Evolutionary conservation across 2,329 filamentous ascomycete species (phyloP).

Genomic region (Bertia moriformis): DNA sequence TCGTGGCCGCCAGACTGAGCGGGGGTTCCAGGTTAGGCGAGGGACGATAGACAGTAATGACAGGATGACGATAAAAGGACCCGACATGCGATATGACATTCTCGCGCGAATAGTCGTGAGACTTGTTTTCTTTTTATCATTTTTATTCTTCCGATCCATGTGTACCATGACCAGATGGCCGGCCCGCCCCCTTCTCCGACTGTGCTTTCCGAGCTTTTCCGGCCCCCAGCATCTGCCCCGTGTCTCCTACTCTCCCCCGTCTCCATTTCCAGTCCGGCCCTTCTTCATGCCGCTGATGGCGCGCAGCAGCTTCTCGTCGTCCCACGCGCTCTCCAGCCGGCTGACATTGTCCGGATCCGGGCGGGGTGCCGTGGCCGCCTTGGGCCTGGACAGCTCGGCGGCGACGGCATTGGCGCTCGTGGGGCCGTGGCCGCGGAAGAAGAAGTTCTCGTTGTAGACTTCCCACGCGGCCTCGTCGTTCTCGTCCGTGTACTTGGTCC

Average conservation of each 20-base stretch:
- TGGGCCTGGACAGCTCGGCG: constrained; percentile 4
- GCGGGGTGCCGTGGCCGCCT: constrained; percentile 5
- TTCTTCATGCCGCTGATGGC: constrained; percentile 13
- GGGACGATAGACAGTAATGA: no score
- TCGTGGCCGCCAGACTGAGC: no score
- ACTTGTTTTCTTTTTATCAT: no score
- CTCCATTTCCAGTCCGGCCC: no score
- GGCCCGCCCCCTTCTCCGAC: constrained; percentile 12
- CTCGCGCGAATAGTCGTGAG: no score
- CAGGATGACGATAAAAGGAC: no score
- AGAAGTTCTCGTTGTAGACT: constrained; percentile 60
- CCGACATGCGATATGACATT: no score
- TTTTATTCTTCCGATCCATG: no score
- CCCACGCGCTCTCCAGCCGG: constrained; percentile 11
- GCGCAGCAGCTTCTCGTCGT: constrained; percentile 13
- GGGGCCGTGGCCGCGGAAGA: constrained; percentile 21
- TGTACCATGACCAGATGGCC: no score
- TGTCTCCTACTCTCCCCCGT: constrained; percentile 6
- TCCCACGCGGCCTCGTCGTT: constrained; percentile 63
- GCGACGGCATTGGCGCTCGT: no score
- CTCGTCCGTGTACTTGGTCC: constrained; percentile 68
- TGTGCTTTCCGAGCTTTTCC: constrained; percentile 6
- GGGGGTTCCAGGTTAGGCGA: no score
- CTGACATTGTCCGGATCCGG: constrained; percentile 6
- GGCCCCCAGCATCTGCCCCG: constrained; percentile 10